These are phyloP conservation scores for Penicillium robsamsonii DNA, from an alignment of 495 filamentous ascomycete genomes.

Conservation along the genomic window DNA sequence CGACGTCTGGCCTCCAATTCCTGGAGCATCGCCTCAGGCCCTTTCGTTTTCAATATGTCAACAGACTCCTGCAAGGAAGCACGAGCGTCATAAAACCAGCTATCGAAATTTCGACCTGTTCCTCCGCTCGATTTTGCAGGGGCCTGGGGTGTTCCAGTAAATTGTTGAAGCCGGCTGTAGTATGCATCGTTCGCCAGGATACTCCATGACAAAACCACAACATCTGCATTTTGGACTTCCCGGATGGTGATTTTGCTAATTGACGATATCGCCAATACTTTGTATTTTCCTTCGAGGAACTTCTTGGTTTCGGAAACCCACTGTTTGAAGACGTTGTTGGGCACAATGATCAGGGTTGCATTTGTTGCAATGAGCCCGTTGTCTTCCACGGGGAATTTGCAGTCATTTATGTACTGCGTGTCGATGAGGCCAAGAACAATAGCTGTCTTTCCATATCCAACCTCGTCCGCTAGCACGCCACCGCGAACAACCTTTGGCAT, in stretches of 20 bases:
- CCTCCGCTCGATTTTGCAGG: slow-evolving; percentile 29
- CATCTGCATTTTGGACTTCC: slow-evolving; percentile 48
- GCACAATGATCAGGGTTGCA: slow-evolving; percentile 70
- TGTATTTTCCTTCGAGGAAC: slow-evolving; percentile 48
- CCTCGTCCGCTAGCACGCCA: slow-evolving; percentile 72
- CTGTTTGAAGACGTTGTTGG: slow-evolving; percentile 60
- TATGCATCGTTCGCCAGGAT: slow-evolving; percentile 50
- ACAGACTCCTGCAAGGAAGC: slow-evolving; percentile 43
- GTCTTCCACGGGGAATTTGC: slow-evolving; percentile 5
- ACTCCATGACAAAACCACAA: slow-evolving; percentile 55
- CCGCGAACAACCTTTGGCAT: slow-evolving; percentile 50
- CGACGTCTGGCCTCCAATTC: slow-evolving; percentile 28
- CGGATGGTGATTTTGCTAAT: slow-evolving; percentile 37
- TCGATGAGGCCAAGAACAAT: slow-evolving; percentile 67
- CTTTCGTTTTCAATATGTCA: slow-evolving; percentile 28
- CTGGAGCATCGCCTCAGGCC: slow-evolving; percentile 26
- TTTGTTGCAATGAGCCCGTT: slow-evolving; percentile 49
- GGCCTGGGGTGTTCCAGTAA: slow-evolving; percentile 49
- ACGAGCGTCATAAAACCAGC: slow-evolving; percentile 53
- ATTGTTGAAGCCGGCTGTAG: slow-evolving; percentile 45
- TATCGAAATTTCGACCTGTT: slow-evolving; percentile 45
- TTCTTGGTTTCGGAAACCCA: slow-evolving; percentile 62
- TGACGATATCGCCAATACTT: slow-evolving; percentile 42
- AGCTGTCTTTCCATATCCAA: slow-evolving; percentile 82
- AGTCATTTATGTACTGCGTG: slow-evolving; percentile 29